Percentiles rank a stretch among this genome's conserved stretches.
Evolutionary conservation across 2,329 filamentous ascomycete species (phyloP).

Genomic region (Xylariaceae sp.): DNA sequence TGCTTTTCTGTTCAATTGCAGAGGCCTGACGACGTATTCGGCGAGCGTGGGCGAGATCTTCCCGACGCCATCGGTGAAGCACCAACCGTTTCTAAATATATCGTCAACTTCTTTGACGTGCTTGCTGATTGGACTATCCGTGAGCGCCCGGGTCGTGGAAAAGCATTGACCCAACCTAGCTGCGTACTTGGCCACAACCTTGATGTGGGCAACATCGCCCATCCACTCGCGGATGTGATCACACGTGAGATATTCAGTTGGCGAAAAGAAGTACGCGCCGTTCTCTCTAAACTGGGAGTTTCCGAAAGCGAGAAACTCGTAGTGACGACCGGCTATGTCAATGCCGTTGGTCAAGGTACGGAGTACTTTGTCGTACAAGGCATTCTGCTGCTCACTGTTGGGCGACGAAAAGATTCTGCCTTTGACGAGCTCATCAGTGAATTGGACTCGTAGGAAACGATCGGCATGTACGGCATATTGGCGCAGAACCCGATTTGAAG

Average conservation of each 20-base stretch:
- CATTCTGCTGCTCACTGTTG: slow-evolving; percentile 53
- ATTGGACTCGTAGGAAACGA: slow-evolving; percentile 82
- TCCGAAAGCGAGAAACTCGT: slow-evolving; percentile 87
- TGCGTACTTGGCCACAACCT: slow-evolving; percentile 79
- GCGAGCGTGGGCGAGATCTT: slow-evolving; percentile 81
- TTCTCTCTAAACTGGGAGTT: slow-evolving; percentile 93
- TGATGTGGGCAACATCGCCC: slow-evolving; percentile 78
- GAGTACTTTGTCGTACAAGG: slow-evolving; percentile 68
- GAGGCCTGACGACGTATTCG: slow-evolving; percentile 64
- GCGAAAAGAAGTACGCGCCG: slow-evolving; percentile 87
- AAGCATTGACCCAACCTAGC: slow-evolving; percentile 92
- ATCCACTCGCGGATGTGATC: slow-evolving; percentile 78
- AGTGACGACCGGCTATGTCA: slow-evolving; percentile 71
- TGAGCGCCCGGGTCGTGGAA: slow-evolving; percentile 78
- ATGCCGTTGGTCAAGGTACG: slow-evolving; percentile 73
- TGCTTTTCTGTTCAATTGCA: slow-evolving; percentile 52
- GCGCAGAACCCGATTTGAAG: slow-evolving; percentile 80
- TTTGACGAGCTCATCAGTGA: slow-evolving; percentile 69
- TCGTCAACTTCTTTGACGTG: slow-evolving; percentile 60
- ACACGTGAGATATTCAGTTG: slow-evolving; percentile 60
- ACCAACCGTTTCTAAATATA: slow-evolving; percentile 60
- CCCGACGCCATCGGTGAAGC: slow-evolving; percentile 88
- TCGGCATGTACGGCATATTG: slow-evolving; percentile 63
- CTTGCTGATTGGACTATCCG: slow-evolving; percentile 53
- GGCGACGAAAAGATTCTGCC: slow-evolving; percentile 54